Percentiles rank a stretch among this genome's conserved stretches.
phyloP scores from a whole-genome alignment of 1,139 yeast species.

The Kodamaea fungicola region DNA sequence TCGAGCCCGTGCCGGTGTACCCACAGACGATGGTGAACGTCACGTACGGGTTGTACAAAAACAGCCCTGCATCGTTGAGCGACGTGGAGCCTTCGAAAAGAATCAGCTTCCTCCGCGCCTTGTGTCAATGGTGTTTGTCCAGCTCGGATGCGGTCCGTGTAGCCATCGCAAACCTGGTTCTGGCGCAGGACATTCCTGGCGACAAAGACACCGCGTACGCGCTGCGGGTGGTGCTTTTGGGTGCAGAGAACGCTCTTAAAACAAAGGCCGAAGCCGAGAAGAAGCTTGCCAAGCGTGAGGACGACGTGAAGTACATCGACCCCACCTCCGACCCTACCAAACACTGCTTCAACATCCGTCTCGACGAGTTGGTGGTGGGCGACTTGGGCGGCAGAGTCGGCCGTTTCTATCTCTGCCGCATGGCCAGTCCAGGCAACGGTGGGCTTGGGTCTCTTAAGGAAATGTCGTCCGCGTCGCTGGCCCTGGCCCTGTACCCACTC shows the following conservation, averaged over 20 bases:
- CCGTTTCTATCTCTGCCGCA: slow-evolving; percentile 43
- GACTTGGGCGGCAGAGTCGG: slow-evolving; percentile 47
- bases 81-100: slow-evolving; percentile 18
- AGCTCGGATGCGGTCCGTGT: slow-evolving; percentile 42
- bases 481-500: slow-evolving; percentile 12
- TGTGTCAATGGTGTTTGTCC: slow-evolving; percentile 49
- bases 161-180: slow-evolving; percentile 28
- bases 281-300: slow-evolving; percentile 29
- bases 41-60: slow-evolving; percentile 31
- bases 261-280: slow-evolving; percentile 30
- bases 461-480: slow-evolving; percentile 26
- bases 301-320: slow-evolving; percentile 35
- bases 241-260: slow-evolving; percentile 31
- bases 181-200: slow-evolving; percentile 41
- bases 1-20: slow-evolving; percentile 18
- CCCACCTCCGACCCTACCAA: slow-evolving; percentile 40
- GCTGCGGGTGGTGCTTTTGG: slow-evolving; percentile 37
- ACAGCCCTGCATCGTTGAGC: slow-evolving; percentile 33
- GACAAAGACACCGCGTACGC: slow-evolving; percentile 45
- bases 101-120: slow-evolving; percentile 40
- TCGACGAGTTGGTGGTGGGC: slow-evolving; percentile 43
- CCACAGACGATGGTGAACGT: slow-evolving; percentile 5
- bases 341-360: slow-evolving; percentile 34
- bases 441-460: slow-evolving; percentile 35
- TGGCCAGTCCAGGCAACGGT: slow-evolving; percentile 38